Evolutionary conservation across 2,329 filamentous ascomycete genomes (phyloP), one percentile per base, ranked within the genome.

Genomic region (Beauveria rudraprayagi): DNA sequence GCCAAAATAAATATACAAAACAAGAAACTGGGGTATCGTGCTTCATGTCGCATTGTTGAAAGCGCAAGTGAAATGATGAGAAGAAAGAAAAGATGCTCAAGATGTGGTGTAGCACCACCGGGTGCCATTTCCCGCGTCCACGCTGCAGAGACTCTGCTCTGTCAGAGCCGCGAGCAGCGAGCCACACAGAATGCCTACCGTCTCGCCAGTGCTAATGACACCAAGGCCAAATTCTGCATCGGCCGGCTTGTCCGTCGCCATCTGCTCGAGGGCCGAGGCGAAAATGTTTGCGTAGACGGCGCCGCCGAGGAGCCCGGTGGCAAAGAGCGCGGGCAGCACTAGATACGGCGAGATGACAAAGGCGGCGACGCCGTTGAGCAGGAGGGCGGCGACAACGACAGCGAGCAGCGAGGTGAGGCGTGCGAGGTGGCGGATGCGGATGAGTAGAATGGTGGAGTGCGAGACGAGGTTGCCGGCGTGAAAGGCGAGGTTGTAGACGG

Each of bases 151-250:
- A 10, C 63, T 44, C 6, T 46, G 58, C 51, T 72, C 71, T 1
- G 72, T 34, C 11, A 68, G 53, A 0, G 66, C 63, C 2, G 67
- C 68, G 19, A 70, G 6, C 4, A 72, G 40, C 1, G 67, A 66
- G 2, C 71, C 72, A 19, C 65, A 46, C 1, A 72, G 46, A 4
- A 65, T 30, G 3, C 72, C 72, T 5, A 61, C 66, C 5, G 69
- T 67, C 43, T 73, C 71, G 2, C 71, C 72, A 4, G 60, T 64
- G 0, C 70, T 69, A 0, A 70, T 66, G 1, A 64, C 47, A 17
- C 72, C 70, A 0, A 74, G 63, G 17, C 65, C 62, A n/a, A 73
- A 70, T 40, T 71, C 70, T 4, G 65, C 59, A 41, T 68, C 67
- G 9, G 65, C 60, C 0, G 63, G 67, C 1, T 64, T 51, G 1